Evolutionary conservation across 306 rosid species (phyloP).

Genomic region (Herpetospermum pedunculosum): DNA sequence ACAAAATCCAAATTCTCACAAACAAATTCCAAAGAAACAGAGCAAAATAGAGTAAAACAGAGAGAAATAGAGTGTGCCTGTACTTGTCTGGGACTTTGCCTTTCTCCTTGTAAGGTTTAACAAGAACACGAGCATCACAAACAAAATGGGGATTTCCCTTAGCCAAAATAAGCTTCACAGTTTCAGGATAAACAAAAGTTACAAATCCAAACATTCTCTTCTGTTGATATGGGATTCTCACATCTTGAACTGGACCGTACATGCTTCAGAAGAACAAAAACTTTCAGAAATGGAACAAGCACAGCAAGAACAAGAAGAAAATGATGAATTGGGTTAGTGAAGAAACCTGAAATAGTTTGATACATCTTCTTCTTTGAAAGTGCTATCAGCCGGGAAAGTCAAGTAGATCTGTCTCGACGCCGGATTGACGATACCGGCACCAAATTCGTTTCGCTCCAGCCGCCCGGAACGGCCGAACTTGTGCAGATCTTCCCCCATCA

Average conservation of each 20-base stretch:
- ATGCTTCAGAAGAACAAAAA: conserved; percentile 31
- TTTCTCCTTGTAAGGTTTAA: conserved; percentile 98
- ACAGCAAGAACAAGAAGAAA: background rate
- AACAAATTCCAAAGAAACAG: background rate
- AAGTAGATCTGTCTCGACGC: conserved; percentile 95
- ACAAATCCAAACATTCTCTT: conserved; percentile 97
- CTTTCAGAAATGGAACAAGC: background rate
- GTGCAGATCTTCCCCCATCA: conserved; percentile 81
- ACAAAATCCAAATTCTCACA: background rate
- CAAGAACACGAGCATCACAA: conserved; percentile 95
- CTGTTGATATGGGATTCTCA: conserved; percentile 97
- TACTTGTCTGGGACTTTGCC: conserved; percentile 98
- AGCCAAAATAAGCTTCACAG: conserved; percentile 81
- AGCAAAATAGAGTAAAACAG: background rate
- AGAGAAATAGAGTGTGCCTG: conserved; percentile 33
- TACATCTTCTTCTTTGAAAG: conserved; percentile 95
- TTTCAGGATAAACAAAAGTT: conserved; percentile 80
- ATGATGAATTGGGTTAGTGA: background rate
- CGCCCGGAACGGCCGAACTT: conserved; percentile 53
- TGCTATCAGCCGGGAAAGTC: conserved; percentile 96
- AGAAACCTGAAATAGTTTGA: conserved; percentile 85
- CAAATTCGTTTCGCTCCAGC: conserved; percentile 56
- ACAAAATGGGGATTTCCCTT: conserved; percentile 98
- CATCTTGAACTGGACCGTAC: conserved; percentile 97
- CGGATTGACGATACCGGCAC: conserved; percentile 62